Conservation (phyloP, 1,284 basidiomycete species). For the Rhodotorula sp. region DNA sequence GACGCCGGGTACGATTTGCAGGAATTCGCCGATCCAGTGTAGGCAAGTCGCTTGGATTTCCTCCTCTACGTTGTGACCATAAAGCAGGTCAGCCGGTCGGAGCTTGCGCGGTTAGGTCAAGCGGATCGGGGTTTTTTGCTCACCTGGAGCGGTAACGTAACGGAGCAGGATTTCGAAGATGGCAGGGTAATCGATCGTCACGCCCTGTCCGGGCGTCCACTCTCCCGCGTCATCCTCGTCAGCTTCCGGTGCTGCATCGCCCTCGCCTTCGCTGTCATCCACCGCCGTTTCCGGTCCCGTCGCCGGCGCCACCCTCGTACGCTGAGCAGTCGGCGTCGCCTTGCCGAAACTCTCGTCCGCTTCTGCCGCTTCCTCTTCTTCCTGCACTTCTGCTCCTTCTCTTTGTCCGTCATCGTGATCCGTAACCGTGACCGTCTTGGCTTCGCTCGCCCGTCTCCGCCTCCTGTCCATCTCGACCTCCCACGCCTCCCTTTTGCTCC, state of each 20-base stretch:
- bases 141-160: conserved; percentile 81
- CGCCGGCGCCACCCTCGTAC: background rate
- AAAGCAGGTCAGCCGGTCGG: background rate
- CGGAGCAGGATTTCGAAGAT: conserved; percentile 93
- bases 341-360: conserved; percentile 3
- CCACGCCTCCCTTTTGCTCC: conserved; percentile 51
- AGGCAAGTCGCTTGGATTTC: conserved; percentile 57
- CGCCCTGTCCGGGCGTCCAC: conserved; percentile 91
- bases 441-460: conserved; percentile 18
- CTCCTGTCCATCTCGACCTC: conserved; percentile 15
- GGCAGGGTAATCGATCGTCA: conserved; percentile 83
- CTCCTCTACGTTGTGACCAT: conserved; percentile 43
- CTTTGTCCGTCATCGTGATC: background rate
- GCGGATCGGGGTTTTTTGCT: conserved; percentile 47
- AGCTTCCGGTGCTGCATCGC: conserved; percentile 9
- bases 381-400: background rate
- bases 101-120: background rate
- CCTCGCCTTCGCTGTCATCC: conserved; percentile 43
- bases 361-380: background rate
- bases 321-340: background rate
- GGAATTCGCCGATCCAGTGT: conserved; percentile 87
- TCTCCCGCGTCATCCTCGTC: conserved; percentile 52
- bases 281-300: conserved; percentile 32
- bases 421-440: conserved; percentile 19
- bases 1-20: conserved; percentile 82